Percentiles rank a stretch among this genome's conserved stretches.
These are phyloP conservation scores for Cocos nucifera DNA, from an alignment of 176 grass and related monocot genomes.

Conservation along the genomic window DNA sequence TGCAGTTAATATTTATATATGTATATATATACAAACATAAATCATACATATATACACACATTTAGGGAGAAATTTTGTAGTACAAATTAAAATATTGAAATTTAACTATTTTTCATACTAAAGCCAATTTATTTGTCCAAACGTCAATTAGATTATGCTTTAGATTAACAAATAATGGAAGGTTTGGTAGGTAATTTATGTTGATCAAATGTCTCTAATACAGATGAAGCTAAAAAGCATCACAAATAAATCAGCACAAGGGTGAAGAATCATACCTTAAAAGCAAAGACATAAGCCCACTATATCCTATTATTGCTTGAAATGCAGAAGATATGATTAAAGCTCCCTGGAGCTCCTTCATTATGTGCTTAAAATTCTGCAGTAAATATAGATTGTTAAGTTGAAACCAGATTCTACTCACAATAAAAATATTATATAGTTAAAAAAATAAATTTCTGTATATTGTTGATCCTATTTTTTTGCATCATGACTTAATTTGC, in stretches of 20 bases:
- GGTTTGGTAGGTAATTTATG: neutral
- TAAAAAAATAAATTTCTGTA: no score
- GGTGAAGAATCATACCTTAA: conserved; percentile 32
- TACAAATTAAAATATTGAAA: no score
- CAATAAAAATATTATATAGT: no score
- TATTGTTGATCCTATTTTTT: no score
- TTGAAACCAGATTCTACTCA: no score
- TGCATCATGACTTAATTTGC: no score
- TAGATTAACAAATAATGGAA: neutral
- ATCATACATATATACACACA: no score
- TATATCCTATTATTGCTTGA: conserved; percentile 88
- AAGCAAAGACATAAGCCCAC: conserved; percentile 69
- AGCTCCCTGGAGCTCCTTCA: conserved; percentile 98
- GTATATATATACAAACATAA: no score
- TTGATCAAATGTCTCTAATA: neutral
- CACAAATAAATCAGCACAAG: conserved; percentile 1
- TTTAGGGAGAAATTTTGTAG: no score
- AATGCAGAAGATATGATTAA: conserved; percentile 74
- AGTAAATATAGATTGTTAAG: neutral
- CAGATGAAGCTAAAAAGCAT: neutral
- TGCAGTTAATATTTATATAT: no score
- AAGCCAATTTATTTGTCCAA: no score
- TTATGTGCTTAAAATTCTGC: conserved; percentile 98
- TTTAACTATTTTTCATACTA: no score
- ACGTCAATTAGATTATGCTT: neutral